Evolutionary conservation across 2,329 filamentous ascomycete species (phyloP), one percentile per base, ranked within the genome.

Genomic region (Bipolaris cookei): DNA sequence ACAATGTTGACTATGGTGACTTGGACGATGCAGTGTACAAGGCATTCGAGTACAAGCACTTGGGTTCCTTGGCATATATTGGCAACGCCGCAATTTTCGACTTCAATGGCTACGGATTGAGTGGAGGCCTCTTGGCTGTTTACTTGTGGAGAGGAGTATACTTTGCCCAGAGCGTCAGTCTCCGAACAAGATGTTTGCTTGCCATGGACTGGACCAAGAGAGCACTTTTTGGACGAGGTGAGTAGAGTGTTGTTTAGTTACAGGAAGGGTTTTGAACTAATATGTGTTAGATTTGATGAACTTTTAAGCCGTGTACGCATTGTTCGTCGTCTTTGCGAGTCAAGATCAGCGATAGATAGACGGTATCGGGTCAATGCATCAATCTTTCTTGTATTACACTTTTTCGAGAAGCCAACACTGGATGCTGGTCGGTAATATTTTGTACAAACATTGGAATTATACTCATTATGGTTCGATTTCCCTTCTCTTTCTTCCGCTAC

Each of bases 161-260:
- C 79, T 99, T 99, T 80, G 92, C 95, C 11, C 92, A 99, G 82
- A 97, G 92, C 72, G 95, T 99, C 45, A 97, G 93, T 77, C 84
- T 98, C 58, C 83, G 95, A 66, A 99, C 95, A 23, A 86, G 94
- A 61, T 86, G 92, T 63, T 78, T 99, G 71, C 82, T 99, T 77
- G 92, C 92, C 16, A 97, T 99, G 95, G 95, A 99, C 76, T 99
- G 95, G 95, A 88, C 87, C n/a, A 99, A 98, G 86, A 85, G 96
- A 74, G 91, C 92, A 11, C 78, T 99, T 20, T 99, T 99, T 80
- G 95, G 95, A 66, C 85, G 95, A 88, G 95, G 94, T 97, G 79
- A 81, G 88, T 81, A 13, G 21, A 6, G 6, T 2, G 1, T 11
- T 18, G 10, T 35, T 8, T 8, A 3, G 16, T 3, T 30, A 18